Conservation (phyloP, 2,329 filamentous ascomycete species). For the Fonsecaea erecta region DNA sequence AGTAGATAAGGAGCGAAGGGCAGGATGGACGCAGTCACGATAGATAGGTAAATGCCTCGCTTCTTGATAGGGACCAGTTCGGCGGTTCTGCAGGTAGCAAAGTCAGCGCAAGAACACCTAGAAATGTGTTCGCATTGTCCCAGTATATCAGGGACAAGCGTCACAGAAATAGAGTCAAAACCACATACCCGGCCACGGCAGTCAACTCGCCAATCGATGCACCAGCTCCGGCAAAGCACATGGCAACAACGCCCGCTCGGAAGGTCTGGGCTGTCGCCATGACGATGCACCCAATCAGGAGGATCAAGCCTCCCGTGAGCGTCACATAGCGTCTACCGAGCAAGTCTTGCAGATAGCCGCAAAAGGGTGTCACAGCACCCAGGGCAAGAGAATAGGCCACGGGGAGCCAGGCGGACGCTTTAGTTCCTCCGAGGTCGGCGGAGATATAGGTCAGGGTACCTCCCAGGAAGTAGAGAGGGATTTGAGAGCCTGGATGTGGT, state of each 20-base stretch:
- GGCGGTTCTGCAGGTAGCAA: constrained; percentile 7
- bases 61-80: constrained; percentile 26
- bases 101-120: background rate
- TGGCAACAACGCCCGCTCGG: constrained; percentile 13
- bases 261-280: constrained; percentile 19
- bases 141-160: background rate
- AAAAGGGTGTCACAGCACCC: constrained; percentile 19
- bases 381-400: constrained; percentile 20
- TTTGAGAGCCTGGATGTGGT: constrained; percentile 24
- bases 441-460: constrained; percentile 19
- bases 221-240: constrained; percentile 18
- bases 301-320: constrained; percentile 14
- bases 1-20: constrained; percentile 24
- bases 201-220: constrained; percentile 24
- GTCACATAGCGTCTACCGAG: constrained; percentile 24
- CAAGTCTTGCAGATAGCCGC: constrained; percentile 27
- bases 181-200: constrained; percentile 15
- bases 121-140: background rate
- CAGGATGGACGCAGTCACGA: constrained; percentile 19
- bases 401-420: constrained; percentile 14
- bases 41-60: constrained; percentile 19
- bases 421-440: constrained; percentile 8
- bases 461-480: constrained; percentile 25
- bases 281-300: constrained; percentile 19
- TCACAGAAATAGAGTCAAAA: background rate